Percentiles rank a stretch among this genome's conserved stretches.
phyloP scores from a whole-genome alignment of 225 moss, liverwort and hornwort species.

The Anthoceros angustus region DNA sequence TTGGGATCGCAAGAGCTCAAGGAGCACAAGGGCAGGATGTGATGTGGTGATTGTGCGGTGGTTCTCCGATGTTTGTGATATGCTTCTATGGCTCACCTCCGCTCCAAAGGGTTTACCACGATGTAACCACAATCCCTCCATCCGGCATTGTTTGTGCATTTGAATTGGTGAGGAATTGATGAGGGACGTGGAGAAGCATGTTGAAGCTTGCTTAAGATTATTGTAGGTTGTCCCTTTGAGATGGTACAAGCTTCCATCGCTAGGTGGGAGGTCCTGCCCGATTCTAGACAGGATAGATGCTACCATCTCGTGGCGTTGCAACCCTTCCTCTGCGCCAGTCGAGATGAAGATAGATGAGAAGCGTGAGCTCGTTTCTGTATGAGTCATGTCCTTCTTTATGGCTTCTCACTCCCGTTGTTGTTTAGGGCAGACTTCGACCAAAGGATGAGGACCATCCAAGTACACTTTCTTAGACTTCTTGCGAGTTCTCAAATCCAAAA shows the following conservation, averaged over 20 bases:
- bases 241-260: not conserved
- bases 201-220: not conserved
- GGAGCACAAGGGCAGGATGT: not conserved
- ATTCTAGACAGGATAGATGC: not conserved
- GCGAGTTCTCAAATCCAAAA: not conserved
- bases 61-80: not conserved
- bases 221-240: not conserved
- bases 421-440: no score
- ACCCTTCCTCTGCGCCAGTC: not conserved
- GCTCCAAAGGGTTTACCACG: not conserved
- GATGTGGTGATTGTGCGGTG: not conserved
- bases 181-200: not conserved
- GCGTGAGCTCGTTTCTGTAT: no score
- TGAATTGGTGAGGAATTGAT: no score
- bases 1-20: not conserved
- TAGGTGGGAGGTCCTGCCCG: not conserved
- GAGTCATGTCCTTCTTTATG: no score
- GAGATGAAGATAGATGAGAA: no score
- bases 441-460: not conserved
- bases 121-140: not conserved
- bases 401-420: no score
- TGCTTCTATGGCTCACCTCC: not conserved
- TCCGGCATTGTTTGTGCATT: no score
- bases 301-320: not conserved
- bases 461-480: not conserved